A percentile compares a stretch with the other conserved stretches of the same genome.
These are phyloP conservation scores for Capronia coronata DNA, from an alignment of 2,329 filamentous ascomycete genomes.

Conservation along the genomic window DNA sequence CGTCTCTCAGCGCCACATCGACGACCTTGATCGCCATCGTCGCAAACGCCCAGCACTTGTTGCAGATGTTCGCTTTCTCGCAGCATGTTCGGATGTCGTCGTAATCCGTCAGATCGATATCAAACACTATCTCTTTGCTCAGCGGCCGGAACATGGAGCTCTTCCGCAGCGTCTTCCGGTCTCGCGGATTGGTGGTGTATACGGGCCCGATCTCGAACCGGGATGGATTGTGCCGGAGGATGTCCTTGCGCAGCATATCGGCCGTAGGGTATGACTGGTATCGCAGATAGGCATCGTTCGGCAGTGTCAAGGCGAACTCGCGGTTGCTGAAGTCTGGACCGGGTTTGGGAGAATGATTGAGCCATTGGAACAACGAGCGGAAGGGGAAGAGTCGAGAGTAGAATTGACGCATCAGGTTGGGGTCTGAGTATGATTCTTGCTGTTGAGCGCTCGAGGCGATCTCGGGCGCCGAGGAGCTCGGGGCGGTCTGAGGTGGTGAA, in stretches of 20 bases:
- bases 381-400: conserved; percentile 96
- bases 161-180: conserved; percentile 80
- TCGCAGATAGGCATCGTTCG: conserved; percentile 83
- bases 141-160: conserved; percentile 76
- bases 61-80: conserved; percentile 84
- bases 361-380: conserved; percentile 91
- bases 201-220: conserved; percentile 99
- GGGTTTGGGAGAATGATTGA: conserved; percentile 85
- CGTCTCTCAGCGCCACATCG: conserved; percentile 77
- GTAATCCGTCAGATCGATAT: conserved; percentile 99
- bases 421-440: conserved; percentile 31
- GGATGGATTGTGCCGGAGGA: conserved; percentile 77
- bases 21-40: conserved; percentile 96
- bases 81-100: conserved; percentile 96
- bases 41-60: conserved; percentile 93
- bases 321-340: conserved; percentile 84
- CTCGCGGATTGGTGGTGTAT: conserved; percentile 87
- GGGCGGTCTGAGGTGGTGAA: conserved; percentile 30
- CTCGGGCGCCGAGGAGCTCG: conserved; percentile 35
- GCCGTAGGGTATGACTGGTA: conserved; percentile 74
- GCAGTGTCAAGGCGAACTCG: conserved; percentile 93
- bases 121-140: conserved; percentile 92
- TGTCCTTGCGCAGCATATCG: conserved; percentile 79
- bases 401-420: conserved; percentile 83
- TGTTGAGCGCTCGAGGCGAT: conserved; percentile 32